phyloP scores from a whole-genome alignment of 2,329 filamentous ascomycete genomes.

The Penicillium sp. region DNA sequence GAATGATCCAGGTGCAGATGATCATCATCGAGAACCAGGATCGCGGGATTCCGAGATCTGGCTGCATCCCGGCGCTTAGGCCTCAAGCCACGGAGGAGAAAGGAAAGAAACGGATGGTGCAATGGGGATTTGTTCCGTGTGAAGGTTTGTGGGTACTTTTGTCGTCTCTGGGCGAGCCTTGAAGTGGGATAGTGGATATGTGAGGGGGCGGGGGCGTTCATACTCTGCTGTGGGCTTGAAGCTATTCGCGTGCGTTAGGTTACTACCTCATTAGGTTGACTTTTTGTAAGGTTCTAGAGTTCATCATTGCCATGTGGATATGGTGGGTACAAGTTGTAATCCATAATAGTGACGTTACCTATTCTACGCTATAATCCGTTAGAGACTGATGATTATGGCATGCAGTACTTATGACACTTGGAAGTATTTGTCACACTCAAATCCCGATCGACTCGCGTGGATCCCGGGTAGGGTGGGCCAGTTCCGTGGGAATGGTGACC shows the following conservation, averaged over 20 bases:
- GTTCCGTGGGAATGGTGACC: not conserved
- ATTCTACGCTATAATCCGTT: too few species aligned
- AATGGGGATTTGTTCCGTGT: not conserved
- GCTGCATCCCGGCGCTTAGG: slow-evolving; percentile 2
- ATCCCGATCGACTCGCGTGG: slow-evolving; percentile 18
- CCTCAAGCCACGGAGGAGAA: not conserved
- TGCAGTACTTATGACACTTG: not conserved
- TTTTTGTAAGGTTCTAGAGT: not conserved
- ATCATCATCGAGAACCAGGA: slow-evolving; percentile 7
- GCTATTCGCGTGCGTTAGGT: not conserved
- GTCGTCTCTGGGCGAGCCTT: not conserved
- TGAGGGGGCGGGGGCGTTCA: not conserved
- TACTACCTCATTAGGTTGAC: not conserved
- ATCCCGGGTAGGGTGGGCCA: slow-evolving; percentile 9
- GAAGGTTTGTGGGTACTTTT: not conserved
- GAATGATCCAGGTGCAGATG: slow-evolving; percentile 4
- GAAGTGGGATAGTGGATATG: not conserved
- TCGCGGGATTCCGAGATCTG: slow-evolving; percentile 4
- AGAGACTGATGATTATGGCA: too few species aligned
- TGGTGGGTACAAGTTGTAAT: too few species aligned
- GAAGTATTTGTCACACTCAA: slow-evolving; percentile 8
- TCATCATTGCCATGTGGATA: not conserved
- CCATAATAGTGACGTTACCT: too few species aligned
- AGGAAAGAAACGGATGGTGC: not conserved
- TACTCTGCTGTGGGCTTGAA: not conserved